Conservation (phyloP, 1,139 yeast species). For the Yamadazyma triangularis region DNA sequence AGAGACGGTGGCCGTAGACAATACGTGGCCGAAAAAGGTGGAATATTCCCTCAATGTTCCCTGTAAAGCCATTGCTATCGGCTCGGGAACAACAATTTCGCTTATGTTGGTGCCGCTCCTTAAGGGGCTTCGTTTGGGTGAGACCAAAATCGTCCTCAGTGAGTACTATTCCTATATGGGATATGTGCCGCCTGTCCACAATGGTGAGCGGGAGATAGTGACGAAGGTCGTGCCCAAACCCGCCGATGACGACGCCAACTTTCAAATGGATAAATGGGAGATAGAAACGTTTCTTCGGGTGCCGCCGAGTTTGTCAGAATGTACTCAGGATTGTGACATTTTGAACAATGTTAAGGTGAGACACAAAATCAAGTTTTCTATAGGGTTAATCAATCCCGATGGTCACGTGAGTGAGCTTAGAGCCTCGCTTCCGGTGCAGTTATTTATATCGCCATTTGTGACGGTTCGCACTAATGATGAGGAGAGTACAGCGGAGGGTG, state of each 20-base stretch:
- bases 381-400: constrained; percentile 64
- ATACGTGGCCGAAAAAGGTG: constrained; percentile 93
- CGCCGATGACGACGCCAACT: constrained; percentile 32
- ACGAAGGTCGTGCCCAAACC: constrained; percentile 33
- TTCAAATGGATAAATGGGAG: constrained; percentile 73
- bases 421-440: constrained; percentile 65
- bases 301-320: constrained; percentile 68
- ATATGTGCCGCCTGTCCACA: constrained; percentile 47
- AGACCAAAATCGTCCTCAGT: constrained; percentile 57
- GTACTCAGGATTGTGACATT: constrained; percentile 83
- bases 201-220: constrained; percentile 55
- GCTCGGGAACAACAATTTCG: constrained; percentile 69
- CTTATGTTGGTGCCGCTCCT: constrained; percentile 72
- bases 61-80: constrained; percentile 85
- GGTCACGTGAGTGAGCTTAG: constrained; percentile 75
- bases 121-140: constrained; percentile 77
- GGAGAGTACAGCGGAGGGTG: no score
- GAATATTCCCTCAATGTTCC: constrained; percentile 89
- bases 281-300: constrained; percentile 53
- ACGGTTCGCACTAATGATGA: constrained; percentile 51
- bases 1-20: constrained; percentile 91
- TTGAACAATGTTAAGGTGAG: constrained; percentile 57
- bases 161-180: constrained; percentile 69
- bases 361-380: constrained; percentile 65
- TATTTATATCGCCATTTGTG: constrained; percentile 80